Percentiles rank a stretch among this genome's conserved stretches.
These are phyloP conservation scores for Claviceps africana DNA, from an alignment of 2,329 filamentous ascomycete genomes.

Conservation along the genomic window DNA sequence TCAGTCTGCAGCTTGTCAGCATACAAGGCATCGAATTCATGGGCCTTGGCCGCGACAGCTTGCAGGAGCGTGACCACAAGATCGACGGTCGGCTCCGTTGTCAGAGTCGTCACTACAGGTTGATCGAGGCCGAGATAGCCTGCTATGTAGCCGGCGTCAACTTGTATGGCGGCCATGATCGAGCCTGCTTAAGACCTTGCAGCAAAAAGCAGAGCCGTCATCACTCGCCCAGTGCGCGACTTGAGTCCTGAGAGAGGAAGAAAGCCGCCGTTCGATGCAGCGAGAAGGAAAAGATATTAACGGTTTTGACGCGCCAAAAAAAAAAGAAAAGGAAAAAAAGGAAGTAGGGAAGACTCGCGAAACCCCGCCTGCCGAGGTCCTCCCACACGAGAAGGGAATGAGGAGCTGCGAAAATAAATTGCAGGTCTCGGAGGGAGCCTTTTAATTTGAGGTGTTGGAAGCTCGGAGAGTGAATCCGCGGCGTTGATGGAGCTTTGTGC, in stretches of 20 bases:
- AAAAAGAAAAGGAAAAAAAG: too few relatives aligned
- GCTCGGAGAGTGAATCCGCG: not conserved
- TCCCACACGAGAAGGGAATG: not conserved
- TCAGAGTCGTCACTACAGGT: constrained; percentile 43
- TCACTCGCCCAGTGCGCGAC: constrained; percentile 2
- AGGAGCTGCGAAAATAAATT: not conserved
- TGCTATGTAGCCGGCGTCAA: constrained; percentile 62
- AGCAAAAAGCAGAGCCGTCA: constrained; percentile 6
- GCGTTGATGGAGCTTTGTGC: not conserved
- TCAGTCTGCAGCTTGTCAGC: constrained; percentile 80
- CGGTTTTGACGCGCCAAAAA: not conserved
- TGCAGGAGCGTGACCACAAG: constrained; percentile 63
- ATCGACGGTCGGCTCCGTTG: constrained; percentile 59
- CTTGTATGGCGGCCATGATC: constrained; percentile 28
- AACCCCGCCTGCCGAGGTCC: not conserved
- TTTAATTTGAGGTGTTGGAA: not conserved
- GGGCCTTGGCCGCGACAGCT: constrained; percentile 63
- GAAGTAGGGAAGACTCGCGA: not conserved
- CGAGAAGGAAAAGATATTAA: not conserved
- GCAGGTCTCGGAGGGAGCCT: not conserved
- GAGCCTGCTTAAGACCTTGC: constrained; percentile 5
- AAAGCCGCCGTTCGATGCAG: not conserved
- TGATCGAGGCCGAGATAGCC: constrained; percentile 57
- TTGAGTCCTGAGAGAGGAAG: not conserved
- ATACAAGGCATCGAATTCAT: constrained; percentile 67